These are phyloP conservation scores for Fusarium sp. DNA, from an alignment of 2,329 filamentous ascomycete species.

Conservation along the genomic window DNA sequence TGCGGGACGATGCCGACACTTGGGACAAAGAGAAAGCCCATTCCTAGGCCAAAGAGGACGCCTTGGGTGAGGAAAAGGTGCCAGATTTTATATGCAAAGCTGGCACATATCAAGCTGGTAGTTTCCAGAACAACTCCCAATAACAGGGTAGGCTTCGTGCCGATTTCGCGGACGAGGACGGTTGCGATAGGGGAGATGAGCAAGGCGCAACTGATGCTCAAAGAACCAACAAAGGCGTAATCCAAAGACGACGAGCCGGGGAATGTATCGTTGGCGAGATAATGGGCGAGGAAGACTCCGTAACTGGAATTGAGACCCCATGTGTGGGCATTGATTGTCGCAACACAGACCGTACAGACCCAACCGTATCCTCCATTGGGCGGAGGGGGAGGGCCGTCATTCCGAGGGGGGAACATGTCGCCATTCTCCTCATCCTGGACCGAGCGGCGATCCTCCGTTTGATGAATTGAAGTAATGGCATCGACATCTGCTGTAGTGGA, in stretches of 20 bases:
- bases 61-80: conserved; percentile 83
- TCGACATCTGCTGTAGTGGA: conserved; percentile 38
- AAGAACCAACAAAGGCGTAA: conserved; percentile 79
- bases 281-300: conserved; percentile 67
- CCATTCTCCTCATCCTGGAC: conserved; percentile 21
- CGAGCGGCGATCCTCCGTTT: conserved; percentile 10
- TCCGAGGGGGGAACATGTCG: conserved; percentile 19
- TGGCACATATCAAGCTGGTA: conserved; percentile 74
- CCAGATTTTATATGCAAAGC: conserved; percentile 77
- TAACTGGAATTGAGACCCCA: conserved; percentile 75
- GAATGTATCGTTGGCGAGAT: conserved; percentile 69
- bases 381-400: conserved; percentile 49
- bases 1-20: conserved; percentile 76
- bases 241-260: conserved; percentile 72
- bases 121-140: conserved; percentile 74
- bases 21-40: conserved; percentile 81
- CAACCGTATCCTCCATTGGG: conserved; percentile 71
- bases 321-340: conserved; percentile 74
- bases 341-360: conserved; percentile 54
- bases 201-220: conserved; percentile 62
- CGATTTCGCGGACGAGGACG: conserved; percentile 67
- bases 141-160: conserved; percentile 73
- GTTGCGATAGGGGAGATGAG: conserved; percentile 77
- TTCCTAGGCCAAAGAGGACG: conserved; percentile 79
- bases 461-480: conserved; percentile 30